Evolutionary conservation across 345 rosid species (phyloP).

Genomic region (Populus nigra): DNA sequence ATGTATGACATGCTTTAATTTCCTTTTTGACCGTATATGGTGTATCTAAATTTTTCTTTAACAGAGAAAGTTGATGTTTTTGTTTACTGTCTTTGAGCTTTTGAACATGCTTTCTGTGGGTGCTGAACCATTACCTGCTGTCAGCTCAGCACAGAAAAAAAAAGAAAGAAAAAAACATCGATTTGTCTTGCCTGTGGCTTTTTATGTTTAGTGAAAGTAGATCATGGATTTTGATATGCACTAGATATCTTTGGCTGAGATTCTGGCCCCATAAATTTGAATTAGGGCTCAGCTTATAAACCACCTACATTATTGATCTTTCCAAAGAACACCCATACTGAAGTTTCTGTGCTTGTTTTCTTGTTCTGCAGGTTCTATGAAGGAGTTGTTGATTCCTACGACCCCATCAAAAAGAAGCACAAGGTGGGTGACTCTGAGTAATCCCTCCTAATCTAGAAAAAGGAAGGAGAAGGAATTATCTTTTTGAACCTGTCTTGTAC

Average conservation of each 20-base stretch:
- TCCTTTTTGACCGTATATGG: background rate
- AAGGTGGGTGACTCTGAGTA: conserved; percentile 42
- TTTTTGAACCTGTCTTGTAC: background rate
- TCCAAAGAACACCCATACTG: background rate
- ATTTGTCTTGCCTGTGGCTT: background rate
- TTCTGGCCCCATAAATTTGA: background rate
- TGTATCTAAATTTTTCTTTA: background rate
- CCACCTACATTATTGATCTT: background rate
- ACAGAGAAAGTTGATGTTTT: background rate
- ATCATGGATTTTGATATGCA: background rate
- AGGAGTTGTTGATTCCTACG: conserved; percentile 54
- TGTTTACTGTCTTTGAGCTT: background rate
- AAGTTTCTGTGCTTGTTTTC: background rate
- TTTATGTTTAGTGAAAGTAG: conserved; percentile 12
- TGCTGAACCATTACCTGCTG: background rate
- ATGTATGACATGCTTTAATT: background rate
- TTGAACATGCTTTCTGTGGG: background rate
- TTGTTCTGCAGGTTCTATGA: conserved; percentile 55
- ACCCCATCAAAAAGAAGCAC: conserved; percentile 47
- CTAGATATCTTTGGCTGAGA: background rate
- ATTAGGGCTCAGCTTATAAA: background rate
- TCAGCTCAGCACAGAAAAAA: background rate
- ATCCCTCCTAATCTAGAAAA: background rate
- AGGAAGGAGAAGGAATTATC: background rate
- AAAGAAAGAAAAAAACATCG: background rate